Conservation (phyloP, 441 rosid species). For the Kokia cookei region DNA sequence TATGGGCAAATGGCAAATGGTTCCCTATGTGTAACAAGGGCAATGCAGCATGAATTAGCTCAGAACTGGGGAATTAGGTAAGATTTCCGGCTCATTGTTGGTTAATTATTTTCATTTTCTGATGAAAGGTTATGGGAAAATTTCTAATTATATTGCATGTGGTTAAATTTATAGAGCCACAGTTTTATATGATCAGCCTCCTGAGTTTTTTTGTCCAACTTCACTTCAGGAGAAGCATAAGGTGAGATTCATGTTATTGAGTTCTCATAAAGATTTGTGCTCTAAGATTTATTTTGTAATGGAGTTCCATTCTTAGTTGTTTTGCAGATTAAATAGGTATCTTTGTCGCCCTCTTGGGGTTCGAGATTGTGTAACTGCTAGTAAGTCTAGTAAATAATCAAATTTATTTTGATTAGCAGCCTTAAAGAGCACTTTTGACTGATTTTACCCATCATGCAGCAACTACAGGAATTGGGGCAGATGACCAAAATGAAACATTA, state of each 20-base stretch:
- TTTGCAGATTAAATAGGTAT: constrained; percentile 64
- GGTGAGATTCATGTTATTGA: constrained; percentile 33
- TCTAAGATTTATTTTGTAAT: constrained; percentile 8
- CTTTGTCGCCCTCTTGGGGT: constrained; percentile 47
- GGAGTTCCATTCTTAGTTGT: constrained; percentile 48
- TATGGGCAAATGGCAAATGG: constrained; percentile 89
- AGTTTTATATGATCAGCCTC: constrained; percentile 94
- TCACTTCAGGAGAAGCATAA: constrained; percentile 70
- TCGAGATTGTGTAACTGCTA: constrained; percentile 54
- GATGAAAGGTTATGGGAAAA: background rate
- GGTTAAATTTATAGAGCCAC: constrained; percentile 48
- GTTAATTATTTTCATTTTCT: constrained; percentile 8
- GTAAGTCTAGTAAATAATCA: constrained; percentile 28
- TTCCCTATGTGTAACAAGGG: constrained; percentile 79
- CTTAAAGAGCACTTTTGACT: constrained; percentile 1
- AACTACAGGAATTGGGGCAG: constrained; percentile 23
- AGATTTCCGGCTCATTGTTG: constrained; percentile 26
- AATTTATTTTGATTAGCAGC: background rate
- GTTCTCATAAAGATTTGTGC: background rate
- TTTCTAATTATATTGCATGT: constrained; percentile 16
- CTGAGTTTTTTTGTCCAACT: constrained; percentile 78
- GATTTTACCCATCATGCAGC: constrained; percentile 6
- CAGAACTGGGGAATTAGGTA: constrained; percentile 97
- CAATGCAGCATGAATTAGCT: constrained; percentile 95
- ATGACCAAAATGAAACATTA: constrained; percentile 43